These are phyloP conservation scores for Hyphopichia burtonii DNA, from an alignment of 1,139 yeast species.

Conservation along the genomic window DNA sequence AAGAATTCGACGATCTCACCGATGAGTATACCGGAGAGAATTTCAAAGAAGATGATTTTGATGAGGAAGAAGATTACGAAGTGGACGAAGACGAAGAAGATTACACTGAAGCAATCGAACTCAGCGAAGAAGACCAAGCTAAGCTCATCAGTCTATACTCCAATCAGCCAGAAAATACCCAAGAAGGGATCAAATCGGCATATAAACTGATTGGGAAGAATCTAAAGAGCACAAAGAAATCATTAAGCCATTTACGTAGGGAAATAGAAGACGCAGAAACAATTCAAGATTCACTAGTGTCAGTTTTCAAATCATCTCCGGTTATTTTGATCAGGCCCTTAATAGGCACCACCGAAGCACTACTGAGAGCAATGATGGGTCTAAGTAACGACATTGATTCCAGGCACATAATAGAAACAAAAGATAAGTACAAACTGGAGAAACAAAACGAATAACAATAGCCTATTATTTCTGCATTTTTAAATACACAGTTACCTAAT, in stretches of 20 bases:
- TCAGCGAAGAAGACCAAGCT: conserved; percentile 35
- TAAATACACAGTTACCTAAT: background rate
- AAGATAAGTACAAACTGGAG: conserved; percentile 28
- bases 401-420: conserved; percentile 37
- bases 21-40: background rate
- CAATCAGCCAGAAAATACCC: conserved; percentile 72
- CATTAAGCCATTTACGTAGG: conserved; percentile 57
- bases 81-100: conserved; percentile 9
- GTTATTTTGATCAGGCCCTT: conserved; percentile 78
- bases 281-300: conserved; percentile 64
- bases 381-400: conserved; percentile 80
- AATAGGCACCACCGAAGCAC: conserved; percentile 91
- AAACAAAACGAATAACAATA: background rate
- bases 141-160: conserved; percentile 75
- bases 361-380: conserved; percentile 80
- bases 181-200: conserved; percentile 73
- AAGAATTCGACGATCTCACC: conserved; percentile 4
- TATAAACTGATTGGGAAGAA: conserved; percentile 71
- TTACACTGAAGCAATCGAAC: conserved; percentile 10
- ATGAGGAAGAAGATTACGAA: conserved; percentile 14
- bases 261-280: conserved; percentile 62
- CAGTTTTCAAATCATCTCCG: conserved; percentile 78
- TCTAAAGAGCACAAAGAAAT: conserved; percentile 62
- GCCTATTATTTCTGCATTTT: background rate
- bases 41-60: conserved; percentile 14